phyloP scores from a whole-genome alignment of 345 rosid species.

The Toxicodendron radicans region DNA sequence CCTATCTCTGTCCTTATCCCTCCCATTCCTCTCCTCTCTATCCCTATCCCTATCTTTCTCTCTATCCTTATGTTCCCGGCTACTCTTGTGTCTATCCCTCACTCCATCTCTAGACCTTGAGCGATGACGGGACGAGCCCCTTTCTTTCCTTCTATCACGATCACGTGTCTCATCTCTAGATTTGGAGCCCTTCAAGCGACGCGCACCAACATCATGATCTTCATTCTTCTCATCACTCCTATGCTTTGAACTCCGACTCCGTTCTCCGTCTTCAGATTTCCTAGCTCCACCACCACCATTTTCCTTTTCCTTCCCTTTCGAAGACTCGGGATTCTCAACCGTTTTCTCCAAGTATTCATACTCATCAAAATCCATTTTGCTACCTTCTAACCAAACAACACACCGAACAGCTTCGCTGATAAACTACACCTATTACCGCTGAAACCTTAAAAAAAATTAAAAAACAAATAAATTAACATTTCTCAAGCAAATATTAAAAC shows the following conservation, averaged over 20 bases:
- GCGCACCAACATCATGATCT: constrained; percentile 39
- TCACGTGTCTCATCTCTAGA: constrained; percentile 51
- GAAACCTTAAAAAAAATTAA: constrained; percentile 13
- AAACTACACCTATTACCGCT: neutral
- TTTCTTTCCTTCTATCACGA: constrained; percentile 42
- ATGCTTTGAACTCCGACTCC: constrained; percentile 56
- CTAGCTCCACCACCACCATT: constrained; percentile 52
- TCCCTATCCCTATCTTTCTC: constrained; percentile 55
- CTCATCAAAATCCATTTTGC: constrained; percentile 86
- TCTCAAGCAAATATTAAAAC: neutral
- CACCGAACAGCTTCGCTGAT: neutral
- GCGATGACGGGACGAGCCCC: constrained; percentile 42
- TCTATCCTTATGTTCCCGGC: constrained; percentile 55
- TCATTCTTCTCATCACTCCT: constrained; percentile 53
- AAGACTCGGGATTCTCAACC: constrained; percentile 70
- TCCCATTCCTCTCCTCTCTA: constrained; percentile 50
- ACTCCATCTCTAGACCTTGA: constrained; percentile 80
- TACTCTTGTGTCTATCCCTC: constrained; percentile 58
- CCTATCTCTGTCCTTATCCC: constrained; percentile 40
- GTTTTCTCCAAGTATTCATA: constrained; percentile 89
- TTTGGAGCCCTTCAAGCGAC: constrained; percentile 54
- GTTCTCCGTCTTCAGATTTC: constrained; percentile 45
- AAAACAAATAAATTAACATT: neutral
- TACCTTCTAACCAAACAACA: constrained; percentile 17
- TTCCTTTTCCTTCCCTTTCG: constrained; percentile 44